Percentiles rank a stretch among this genome's conserved stretches.
Conservation (phyloP, 2,329 filamentous ascomycete genomes). For the Penicillium sp. region DNA sequence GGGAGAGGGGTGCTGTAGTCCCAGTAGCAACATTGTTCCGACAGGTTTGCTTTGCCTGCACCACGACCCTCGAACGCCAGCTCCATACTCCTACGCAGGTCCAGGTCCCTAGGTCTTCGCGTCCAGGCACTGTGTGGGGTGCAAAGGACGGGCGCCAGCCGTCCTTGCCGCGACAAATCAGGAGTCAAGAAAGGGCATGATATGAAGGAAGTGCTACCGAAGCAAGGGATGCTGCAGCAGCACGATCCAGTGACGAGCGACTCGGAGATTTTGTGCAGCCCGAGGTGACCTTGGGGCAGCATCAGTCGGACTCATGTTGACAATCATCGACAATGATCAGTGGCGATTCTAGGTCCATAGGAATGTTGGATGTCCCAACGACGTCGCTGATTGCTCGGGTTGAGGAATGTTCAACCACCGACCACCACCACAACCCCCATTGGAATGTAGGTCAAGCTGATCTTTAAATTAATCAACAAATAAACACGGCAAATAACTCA, state of each 20-base stretch:
- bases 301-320: constrained; percentile 23
- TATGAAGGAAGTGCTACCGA: constrained; percentile 27
- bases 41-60: constrained; percentile 34
- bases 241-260: constrained; percentile 38
- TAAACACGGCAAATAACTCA: constrained; percentile 13
- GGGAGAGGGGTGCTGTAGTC: constrained; percentile 30
- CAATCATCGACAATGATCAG: constrained; percentile 23
- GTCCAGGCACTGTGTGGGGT: constrained; percentile 29
- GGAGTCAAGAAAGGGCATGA: constrained; percentile 35
- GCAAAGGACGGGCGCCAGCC: constrained; percentile 26
- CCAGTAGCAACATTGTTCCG: constrained; percentile 37
- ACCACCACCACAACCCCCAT: constrained; percentile 24
- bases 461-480: constrained; percentile 18
- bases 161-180: constrained; percentile 41
- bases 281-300: constrained; percentile 20
- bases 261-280: constrained; percentile 37
- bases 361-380: constrained; percentile 35
- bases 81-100: constrained; percentile 33
- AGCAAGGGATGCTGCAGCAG: constrained; percentile 38
- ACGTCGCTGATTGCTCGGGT: constrained; percentile 18
- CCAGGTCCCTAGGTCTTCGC: constrained; percentile 31
- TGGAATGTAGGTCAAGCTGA: constrained; percentile 35
- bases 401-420: constrained; percentile 31
- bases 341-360: constrained; percentile 31
- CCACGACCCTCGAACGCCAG: constrained; percentile 38